These are phyloP conservation scores for Populus tomentosa DNA, from an alignment of 441 rosid species.

Conservation along the genomic window DNA sequence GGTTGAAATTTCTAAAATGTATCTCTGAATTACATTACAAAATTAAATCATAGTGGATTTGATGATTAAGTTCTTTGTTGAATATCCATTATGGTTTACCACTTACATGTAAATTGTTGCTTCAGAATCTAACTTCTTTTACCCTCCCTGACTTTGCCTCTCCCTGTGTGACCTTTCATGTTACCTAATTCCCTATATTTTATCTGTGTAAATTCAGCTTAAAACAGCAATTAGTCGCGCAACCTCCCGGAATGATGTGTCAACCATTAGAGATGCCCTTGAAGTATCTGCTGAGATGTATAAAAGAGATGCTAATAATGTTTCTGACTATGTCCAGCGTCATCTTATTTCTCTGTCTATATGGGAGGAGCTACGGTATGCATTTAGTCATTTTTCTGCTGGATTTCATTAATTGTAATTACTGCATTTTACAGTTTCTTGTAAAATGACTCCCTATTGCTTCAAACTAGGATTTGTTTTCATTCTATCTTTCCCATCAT, in stretches of 20 bases:
- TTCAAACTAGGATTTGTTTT: neutral
- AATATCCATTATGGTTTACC: too few species aligned
- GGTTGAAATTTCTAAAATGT: too few species aligned
- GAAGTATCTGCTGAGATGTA: constrained; percentile 99
- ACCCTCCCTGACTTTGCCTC: neutral
- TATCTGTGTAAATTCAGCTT: constrained; percentile 49
- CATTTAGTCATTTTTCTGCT: neutral
- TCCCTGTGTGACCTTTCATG: neutral
- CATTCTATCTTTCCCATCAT: neutral
- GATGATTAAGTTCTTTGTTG: too few species aligned
- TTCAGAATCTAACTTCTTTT: neutral
- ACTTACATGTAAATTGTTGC: too few species aligned
- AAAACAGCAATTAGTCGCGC: constrained; percentile 96
- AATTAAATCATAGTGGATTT: too few species aligned
- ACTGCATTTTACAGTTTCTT: neutral
- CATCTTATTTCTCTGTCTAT: constrained; percentile 91
- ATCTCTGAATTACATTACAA: too few species aligned
- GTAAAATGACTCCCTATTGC: neutral
- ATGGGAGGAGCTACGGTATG: constrained; percentile 96
- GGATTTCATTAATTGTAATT: constrained; percentile 4
- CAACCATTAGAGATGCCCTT: constrained; percentile 89
- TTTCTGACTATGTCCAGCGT: constrained; percentile 90
- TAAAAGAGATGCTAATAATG: constrained; percentile 87
- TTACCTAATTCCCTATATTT: constrained; percentile 1
- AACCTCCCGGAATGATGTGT: constrained; percentile 84